Conservation (phyloP, 2,329 filamentous ascomycete species). For the Pseudonectria buxi region DNA sequence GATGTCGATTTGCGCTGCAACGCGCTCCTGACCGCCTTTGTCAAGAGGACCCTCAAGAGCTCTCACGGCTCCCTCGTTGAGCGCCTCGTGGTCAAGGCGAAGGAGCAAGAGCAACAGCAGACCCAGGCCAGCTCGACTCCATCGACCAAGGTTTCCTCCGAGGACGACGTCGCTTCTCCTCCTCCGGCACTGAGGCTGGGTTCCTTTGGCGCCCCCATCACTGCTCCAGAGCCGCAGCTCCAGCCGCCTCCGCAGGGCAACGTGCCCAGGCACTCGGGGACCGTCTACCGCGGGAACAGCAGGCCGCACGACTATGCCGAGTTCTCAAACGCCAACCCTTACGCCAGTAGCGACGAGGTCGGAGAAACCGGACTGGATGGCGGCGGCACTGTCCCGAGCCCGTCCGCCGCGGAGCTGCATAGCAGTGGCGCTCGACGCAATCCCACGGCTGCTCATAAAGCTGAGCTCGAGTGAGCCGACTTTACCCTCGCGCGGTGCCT, state of each 20-base stretch:
- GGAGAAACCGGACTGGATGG: not conserved
- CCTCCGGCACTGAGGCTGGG: constrained; percentile 11
- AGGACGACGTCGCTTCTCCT: no score
- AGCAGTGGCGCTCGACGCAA: no score
- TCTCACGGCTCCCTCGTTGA: constrained; percentile 66
- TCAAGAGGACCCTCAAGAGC: constrained; percentile 76
- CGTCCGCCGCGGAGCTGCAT: no score
- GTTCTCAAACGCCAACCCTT: constrained; percentile 13
- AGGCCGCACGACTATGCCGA: constrained; percentile 15
- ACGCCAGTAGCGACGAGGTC: constrained; percentile 4
- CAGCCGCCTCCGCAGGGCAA: constrained; percentile 5
- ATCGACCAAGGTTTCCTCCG: constrained; percentile 2
- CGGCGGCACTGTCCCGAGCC: no score
- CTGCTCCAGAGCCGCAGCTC: constrained; percentile 2
- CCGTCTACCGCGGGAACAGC: constrained; percentile 14
- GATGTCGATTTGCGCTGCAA: constrained; percentile 79
- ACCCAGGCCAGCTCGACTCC: constrained; percentile 10
- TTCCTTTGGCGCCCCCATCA: constrained; percentile 5
- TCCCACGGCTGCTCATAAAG: no score
- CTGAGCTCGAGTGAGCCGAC: no score
- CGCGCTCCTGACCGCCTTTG: constrained; percentile 65
- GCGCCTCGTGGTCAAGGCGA: constrained; percentile 38
- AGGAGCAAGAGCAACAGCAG: constrained; percentile 10
- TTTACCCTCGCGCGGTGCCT: no score
- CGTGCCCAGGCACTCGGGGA: constrained; percentile 10